Base-by-base conservation (phyloP, 495 filamentous ascomycete genomes). In the Rusavskia elegans region DNA sequence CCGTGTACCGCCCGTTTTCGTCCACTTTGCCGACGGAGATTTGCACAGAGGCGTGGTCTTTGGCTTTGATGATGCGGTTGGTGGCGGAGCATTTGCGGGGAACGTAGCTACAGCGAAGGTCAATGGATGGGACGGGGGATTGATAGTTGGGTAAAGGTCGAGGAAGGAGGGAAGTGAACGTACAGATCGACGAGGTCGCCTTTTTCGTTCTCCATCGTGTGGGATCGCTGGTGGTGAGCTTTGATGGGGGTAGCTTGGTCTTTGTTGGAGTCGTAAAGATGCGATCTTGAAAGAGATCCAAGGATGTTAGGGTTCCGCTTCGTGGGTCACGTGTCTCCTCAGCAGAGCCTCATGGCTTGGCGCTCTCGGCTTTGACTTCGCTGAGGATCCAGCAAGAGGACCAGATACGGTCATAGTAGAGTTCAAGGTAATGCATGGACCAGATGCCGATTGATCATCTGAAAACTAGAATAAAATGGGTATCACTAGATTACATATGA, bases 111-210 rank as follows among this genome's bases (percentile, higher is more conserved):
- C 27, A 54, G 50, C 49, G 45, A 35, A 45, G 10, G 29, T 10
- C 55, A 55, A 63, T 66, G 16, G 25, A 27, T 4, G 25, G 25
- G 25, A 27, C 25, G 7, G 50, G 32, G 35, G 29, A 37, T 40
- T 39, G 19, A 50, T 42, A 27, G 46, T 48, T 45, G 52, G 40
- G 19, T 50, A 45, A 16, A 30, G 50, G 39, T 51, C 8, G 21
- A 25, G 44, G 45, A 49, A 49, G 53, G 19, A 44, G 20, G 48
- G 50, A 51, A 58, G 53, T 55, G 11, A 46, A 74, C 79, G 66
- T 81, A 96, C 87, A 98, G 71, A 76, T 98, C 92, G 72, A 97
- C 92, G 74, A 96, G 86, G 69, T 96, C 88, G 79, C 92, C 90
- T 75, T 87, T 87, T 74, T 93, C 87, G 83, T 93, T 93, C 75